Evolutionary conservation across 225 moss, liverwort and hornwort genomes (phyloP), one percentile per base, ranked within the genome.

Genomic region (Sphagnum tenellum): DNA sequence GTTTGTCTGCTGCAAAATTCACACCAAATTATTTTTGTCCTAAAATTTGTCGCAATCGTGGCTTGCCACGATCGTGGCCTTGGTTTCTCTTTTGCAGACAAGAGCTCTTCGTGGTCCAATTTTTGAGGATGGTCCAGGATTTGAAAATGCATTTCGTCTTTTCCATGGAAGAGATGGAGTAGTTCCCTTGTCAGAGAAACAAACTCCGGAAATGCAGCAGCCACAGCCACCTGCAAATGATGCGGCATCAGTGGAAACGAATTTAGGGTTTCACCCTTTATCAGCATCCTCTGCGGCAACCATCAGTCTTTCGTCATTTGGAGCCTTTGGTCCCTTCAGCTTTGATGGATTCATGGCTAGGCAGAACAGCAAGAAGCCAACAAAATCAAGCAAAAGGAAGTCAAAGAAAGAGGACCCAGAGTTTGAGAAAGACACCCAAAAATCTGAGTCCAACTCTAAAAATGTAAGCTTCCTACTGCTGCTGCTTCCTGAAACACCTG

Each of bases 101-200:
- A 74, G 69, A 50, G 76, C 74, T 56, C 68, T 66, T 2, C 64
- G 73, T 46, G 83, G 83, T 47, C 83, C 83, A 45, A 83, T 83
- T 44, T 83, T 83, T 57, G 79, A 83, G 56, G 83, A 83, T 76
- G 83, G 83, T 9, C 79, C 79, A 11, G 73, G 69, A 44, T 83
- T 83, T 56, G 79, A 83, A 44, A 68, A 79, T 46, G 79, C 79
- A 79, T 83, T 79, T 54, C 60, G 68, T 45, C 65, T 83, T 2
- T 83, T 83, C 51, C 83, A 83, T 58, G 83, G 83, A 47, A 71
- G 72, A 56, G 79, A 79, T 58, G 83, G 83, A 65, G 76, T 83
- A 5, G 83, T 83, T 46, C 83, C 83, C 0, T 62, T 83, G 48
- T 60, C 74, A 14, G 74, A 74, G 14, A 62, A 49, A 50, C 45